phyloP scores from a whole-genome alignment of 2,329 filamentous ascomycete species.

The Fusarium buxicola region DNA sequence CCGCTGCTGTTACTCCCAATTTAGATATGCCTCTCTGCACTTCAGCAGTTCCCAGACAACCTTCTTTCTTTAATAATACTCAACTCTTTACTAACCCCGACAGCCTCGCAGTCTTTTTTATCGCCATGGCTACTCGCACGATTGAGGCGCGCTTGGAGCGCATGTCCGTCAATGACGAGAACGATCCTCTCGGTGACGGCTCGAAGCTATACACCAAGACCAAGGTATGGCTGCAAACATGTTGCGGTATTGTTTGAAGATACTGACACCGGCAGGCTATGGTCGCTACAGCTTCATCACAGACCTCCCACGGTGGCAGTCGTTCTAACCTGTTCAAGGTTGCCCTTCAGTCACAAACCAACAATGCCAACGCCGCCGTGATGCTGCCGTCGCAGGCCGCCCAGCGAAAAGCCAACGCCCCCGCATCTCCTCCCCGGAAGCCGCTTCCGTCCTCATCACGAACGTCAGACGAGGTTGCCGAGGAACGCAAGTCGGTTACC shows the following conservation, averaged over 20 bases:
- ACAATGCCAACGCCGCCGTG: conserved; percentile 73
- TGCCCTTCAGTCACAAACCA: conserved; percentile 81
- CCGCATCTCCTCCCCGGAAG: conserved; percentile 66
- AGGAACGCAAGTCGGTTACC: conserved; percentile 63
- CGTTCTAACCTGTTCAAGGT: conserved; percentile 88
- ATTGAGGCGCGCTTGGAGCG: conserved; percentile 91
- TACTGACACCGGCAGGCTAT: conserved; percentile 55
- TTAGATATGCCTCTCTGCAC: conserved; percentile 20
- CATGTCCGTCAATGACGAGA: conserved; percentile 90
- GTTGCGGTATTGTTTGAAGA: not conserved
- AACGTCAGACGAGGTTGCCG: conserved; percentile 61
- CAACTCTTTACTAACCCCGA: conserved; percentile 40
- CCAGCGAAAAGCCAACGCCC: conserved; percentile 61
- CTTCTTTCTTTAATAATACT: conserved; percentile 25
- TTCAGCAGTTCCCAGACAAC: conserved; percentile 26
- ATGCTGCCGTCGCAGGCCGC: conserved; percentile 75
- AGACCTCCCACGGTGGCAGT: conserved; percentile 65
- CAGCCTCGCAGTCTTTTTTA: conserved; percentile 12
- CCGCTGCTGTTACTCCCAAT: conserved; percentile 17
- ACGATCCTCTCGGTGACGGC: conserved; percentile 69
- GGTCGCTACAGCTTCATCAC: conserved; percentile 50
- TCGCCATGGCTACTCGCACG: conserved; percentile 76
- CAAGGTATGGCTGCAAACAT: conserved; percentile 69
- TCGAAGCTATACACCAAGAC: conserved; percentile 73
- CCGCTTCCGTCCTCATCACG: conserved; percentile 56